phyloP scores from a whole-genome alignment of 2,329 filamentous ascomycete species.

The Xylaria sp. region DNA sequence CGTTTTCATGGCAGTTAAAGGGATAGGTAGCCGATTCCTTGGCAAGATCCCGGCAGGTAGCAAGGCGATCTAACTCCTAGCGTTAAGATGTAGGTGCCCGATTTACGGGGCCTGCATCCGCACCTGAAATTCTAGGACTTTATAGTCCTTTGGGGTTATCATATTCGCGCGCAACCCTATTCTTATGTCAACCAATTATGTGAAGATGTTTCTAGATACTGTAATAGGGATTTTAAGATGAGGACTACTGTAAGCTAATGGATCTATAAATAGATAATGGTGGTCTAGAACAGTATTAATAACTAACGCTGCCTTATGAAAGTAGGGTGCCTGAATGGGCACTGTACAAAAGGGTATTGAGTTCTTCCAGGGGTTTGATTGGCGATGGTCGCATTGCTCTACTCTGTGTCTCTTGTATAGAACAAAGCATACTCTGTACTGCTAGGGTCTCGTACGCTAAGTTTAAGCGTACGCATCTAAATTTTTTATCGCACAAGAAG shows the following conservation, averaged over 20 bases:
- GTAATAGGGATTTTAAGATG: background rate
- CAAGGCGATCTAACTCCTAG: background rate
- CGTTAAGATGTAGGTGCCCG: background rate
- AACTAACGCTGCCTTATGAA: background rate
- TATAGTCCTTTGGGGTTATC: background rate
- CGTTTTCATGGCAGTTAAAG: too few relatives aligned
- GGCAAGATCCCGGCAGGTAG: background rate
- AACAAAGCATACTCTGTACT: too few relatives aligned
- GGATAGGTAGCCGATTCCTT: background rate
- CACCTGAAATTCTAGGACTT: conserved; percentile 1
- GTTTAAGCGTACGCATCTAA: too few relatives aligned
- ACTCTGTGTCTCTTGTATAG: background rate
- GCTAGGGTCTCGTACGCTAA: too few relatives aligned
- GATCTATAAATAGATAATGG: background rate
- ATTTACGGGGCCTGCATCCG: background rate
- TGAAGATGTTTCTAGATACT: background rate
- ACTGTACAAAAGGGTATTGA: too few relatives aligned
- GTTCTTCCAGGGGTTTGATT: background rate
- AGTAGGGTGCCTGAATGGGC: background rate
- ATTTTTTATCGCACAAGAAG: too few relatives aligned
- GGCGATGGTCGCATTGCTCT: background rate
- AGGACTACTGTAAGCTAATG: background rate
- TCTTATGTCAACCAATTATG: too few relatives aligned
- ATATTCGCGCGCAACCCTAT: background rate
- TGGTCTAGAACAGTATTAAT: background rate